Percentiles rank a stretch among this genome's conserved stretches.
Evolutionary conservation across 441 rosid species (phyloP).

Genomic region (Eruca vesicaria): DNA sequence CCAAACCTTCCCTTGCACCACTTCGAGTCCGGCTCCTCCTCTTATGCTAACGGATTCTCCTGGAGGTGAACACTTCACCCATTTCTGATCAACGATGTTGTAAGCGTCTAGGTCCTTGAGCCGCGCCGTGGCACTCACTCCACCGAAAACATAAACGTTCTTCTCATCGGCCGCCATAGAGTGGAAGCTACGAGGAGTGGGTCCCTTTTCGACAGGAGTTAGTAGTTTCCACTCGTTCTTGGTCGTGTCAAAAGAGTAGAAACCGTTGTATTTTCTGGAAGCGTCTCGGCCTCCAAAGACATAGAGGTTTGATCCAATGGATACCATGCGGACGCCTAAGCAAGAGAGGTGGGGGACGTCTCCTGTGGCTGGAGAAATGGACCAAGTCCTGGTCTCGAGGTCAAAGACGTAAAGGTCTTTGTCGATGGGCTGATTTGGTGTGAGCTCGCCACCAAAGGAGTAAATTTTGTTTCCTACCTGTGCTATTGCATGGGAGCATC

Average conservation of each 20-base stretch:
- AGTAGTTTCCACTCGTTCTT: constrained; percentile 51
- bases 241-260: constrained; percentile 65
- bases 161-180: neutral
- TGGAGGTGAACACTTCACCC: constrained; percentile 52
- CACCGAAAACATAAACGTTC: constrained; percentile 44
- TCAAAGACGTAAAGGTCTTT: constrained; percentile 65
- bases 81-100: constrained; percentile 51
- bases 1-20: constrained; percentile 33
- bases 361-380: constrained; percentile 54
- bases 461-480: constrained; percentile 47
- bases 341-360: constrained; percentile 68
- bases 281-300: constrained; percentile 83
- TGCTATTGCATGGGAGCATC: constrained; percentile 84
- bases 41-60: constrained; percentile 53
- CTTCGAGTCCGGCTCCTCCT: constrained; percentile 76
- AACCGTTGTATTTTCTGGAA: constrained; percentile 59
- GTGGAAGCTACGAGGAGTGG: constrained; percentile 1
- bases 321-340: constrained; percentile 78
- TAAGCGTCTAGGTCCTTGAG: constrained; percentile 74
- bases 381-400: constrained; percentile 58
- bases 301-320: constrained; percentile 50
- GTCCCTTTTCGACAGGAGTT: neutral
- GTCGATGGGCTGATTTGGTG: constrained; percentile 78
- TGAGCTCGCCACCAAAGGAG: constrained; percentile 75
- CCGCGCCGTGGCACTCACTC: constrained; percentile 61